These are phyloP conservation scores for Hypocrella siamensis DNA, from an alignment of 2,329 filamentous ascomycete species.

Conservation along the genomic window DNA sequence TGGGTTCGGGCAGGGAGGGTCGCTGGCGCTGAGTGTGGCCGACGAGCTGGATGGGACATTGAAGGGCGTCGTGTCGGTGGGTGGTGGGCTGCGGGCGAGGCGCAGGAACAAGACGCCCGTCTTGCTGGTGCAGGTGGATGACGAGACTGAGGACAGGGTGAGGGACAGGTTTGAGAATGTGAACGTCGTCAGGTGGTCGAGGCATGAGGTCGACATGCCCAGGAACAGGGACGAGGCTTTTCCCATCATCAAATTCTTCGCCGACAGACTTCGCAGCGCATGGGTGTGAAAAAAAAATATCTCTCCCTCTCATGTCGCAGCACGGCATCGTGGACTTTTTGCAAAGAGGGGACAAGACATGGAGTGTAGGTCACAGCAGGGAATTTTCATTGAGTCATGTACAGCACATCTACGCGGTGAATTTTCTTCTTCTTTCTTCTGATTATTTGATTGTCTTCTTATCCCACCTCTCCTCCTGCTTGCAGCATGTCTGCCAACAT, in stretches of 20 bases:
- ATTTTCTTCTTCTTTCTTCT: too few relatives aligned
- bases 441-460: too few relatives aligned
- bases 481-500: constrained; percentile 69
- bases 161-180: constrained; percentile 52
- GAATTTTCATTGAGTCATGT: too few relatives aligned
- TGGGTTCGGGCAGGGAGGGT: constrained; percentile 53
- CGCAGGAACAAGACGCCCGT: constrained; percentile 48
- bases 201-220: constrained; percentile 69
- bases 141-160: constrained; percentile 46
- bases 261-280: constrained; percentile 36
- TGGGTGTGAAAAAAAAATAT: constrained; percentile 4
- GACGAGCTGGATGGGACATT: constrained; percentile 23
- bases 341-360: too few relatives aligned
- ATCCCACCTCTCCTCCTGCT: too few relatives aligned
- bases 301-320: neutral
- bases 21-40: constrained; percentile 41
- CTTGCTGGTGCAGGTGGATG: constrained; percentile 44
- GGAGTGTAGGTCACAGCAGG: too few relatives aligned
- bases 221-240: constrained; percentile 68
- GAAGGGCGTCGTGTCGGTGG: constrained; percentile 47
- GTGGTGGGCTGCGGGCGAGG: constrained; percentile 38
- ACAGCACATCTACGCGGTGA: too few relatives aligned
- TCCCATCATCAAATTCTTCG: constrained; percentile 76
- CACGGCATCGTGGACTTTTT: neutral
- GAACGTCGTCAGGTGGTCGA: constrained; percentile 52